Evolutionary conservation across 75 land plant genomes (phyloP).

Genomic region (Selaginella tamariscina): DNA sequence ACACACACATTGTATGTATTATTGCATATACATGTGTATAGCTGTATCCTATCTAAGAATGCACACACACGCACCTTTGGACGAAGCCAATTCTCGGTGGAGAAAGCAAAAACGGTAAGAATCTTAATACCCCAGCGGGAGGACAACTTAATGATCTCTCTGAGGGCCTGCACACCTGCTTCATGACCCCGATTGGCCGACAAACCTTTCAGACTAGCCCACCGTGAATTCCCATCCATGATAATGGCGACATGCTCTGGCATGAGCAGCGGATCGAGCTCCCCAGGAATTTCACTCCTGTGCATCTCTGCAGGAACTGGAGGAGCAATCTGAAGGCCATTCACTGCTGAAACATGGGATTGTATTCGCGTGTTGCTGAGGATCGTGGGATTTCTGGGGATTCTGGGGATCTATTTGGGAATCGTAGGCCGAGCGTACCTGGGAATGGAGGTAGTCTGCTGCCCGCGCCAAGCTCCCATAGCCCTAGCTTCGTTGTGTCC

Average conservation of each 20-base stretch:
- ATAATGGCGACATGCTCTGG: constrained; percentile 78
- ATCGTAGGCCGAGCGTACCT: not conserved
- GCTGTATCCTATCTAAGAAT: too few species aligned
- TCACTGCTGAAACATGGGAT: too few species aligned
- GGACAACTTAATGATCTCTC: constrained; percentile 33
- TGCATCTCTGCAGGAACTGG: not conserved
- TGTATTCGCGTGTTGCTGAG: not conserved
- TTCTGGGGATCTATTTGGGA: not conserved
- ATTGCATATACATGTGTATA: too few species aligned
- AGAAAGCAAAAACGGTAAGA: constrained; percentile 68
- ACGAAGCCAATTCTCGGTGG: constrained; percentile 55
- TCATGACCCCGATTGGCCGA: constrained; percentile 41
- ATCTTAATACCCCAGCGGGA: constrained; percentile 41
- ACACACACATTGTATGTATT: too few species aligned
- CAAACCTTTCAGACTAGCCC: constrained; percentile 47
- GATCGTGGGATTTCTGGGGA: not conserved
- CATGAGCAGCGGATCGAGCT: constrained; percentile 23
- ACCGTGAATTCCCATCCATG: constrained; percentile 75
- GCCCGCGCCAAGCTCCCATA: not conserved
- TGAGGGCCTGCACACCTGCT: constrained; percentile 35
- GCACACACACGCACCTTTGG: constrained; percentile 44
- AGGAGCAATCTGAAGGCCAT: not conserved
- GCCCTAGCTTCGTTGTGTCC: not conserved
- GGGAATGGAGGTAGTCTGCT: not conserved
- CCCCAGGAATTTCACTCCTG: constrained; percentile 31